Base-by-base conservation (phyloP, 495 filamentous ascomycete species). In the Corynascus novoguineensis region DNA sequence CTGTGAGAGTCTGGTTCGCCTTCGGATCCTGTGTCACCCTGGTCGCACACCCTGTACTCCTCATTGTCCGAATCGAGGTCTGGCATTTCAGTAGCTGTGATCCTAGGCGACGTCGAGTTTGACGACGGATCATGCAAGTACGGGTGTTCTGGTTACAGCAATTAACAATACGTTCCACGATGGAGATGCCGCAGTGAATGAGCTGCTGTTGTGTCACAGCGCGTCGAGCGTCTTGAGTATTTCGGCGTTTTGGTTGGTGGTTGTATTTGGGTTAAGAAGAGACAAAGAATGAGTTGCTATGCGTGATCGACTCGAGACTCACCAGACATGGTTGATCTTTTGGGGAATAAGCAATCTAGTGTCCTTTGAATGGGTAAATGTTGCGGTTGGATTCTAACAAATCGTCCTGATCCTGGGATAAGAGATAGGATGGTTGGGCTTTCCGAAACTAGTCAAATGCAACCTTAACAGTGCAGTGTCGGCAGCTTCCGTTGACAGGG, bases 31-130 rank as follows among this genome's bases (percentile, higher is more conserved):
- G 68, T 65, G 60, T 63, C 64, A 67, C 64, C 63, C 27, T 53
- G 61, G 3, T 31, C 58, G 27, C 60, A 63, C 34, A 47, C 31
- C 7, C 31, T 54, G 53, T 69, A 64, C 38, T 64, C 66, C 25
- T 69, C 68, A 44, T 69, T 63, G 50, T 71, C 68, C 55, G 68
- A 69, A 15, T 71, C 68, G 22, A 60, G 49, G 19, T 37, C 45
- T 9, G 58, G 53, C 45, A 67, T 58, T 45, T 65, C 60, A 15
- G 59, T 65, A 21, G 62, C 60, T 28, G 61, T 28, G 40, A 59
- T 31, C 34, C 44, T 65, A 48, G 68, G 64, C 25, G 68, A 69
- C 24, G 60, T 63, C 47, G 66, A 68, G 59, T 52, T 61, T 6
- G 68, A 69, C 52, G 64, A 60, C 25, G 58, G 55, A 46, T 60